Conservation (phyloP, 768 basidiomycete genomes). For the Hygrophorus pudorinus region DNA sequence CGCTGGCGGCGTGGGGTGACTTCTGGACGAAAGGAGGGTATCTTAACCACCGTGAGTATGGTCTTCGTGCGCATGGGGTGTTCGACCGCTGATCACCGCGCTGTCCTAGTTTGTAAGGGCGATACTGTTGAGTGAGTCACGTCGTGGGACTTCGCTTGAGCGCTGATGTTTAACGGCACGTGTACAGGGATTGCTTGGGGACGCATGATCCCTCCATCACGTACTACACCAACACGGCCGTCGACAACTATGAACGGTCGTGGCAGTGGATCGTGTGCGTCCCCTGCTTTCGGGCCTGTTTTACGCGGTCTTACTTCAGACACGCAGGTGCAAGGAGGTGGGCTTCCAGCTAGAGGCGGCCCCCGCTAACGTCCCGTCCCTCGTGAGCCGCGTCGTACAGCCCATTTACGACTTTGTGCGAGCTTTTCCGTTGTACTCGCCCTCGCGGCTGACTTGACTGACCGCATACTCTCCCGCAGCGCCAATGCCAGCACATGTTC, state of each 20-base stretch:
- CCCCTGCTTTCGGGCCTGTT: no score
- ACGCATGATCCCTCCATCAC: slow-evolving; percentile 28
- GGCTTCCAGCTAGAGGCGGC: slow-evolving; percentile 48
- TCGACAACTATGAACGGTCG: slow-evolving; percentile 49
- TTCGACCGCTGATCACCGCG: not conserved
- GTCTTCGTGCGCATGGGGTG: not conserved
- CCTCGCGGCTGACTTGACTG: not conserved
- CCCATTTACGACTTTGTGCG: slow-evolving; percentile 44
- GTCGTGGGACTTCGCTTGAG: not conserved
- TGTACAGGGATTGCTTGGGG: slow-evolving; percentile 29
- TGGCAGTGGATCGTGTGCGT: slow-evolving; percentile 66
- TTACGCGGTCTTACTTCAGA: not conserved
- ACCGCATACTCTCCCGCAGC: slow-evolving; percentile 28
- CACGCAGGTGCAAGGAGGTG: slow-evolving; percentile 56
- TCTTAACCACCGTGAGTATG: slow-evolving; percentile 31
- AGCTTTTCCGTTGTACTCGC: not conserved
- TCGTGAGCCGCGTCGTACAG: slow-evolving; percentile 47
- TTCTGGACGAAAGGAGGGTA: slow-evolving; percentile 53
- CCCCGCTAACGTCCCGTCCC: slow-evolving; percentile 26
- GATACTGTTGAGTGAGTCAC: slow-evolving; percentile 39
- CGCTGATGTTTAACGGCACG: not conserved
- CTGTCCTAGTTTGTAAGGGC: slow-evolving; percentile 40
- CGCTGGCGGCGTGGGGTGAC: slow-evolving; percentile 48
- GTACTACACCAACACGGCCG: slow-evolving; percentile 43
- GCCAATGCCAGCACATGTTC: slow-evolving; percentile 66